Evolutionary conservation across 2,329 filamentous ascomycete species (phyloP).

Genomic region (Penicillium sp.): DNA sequence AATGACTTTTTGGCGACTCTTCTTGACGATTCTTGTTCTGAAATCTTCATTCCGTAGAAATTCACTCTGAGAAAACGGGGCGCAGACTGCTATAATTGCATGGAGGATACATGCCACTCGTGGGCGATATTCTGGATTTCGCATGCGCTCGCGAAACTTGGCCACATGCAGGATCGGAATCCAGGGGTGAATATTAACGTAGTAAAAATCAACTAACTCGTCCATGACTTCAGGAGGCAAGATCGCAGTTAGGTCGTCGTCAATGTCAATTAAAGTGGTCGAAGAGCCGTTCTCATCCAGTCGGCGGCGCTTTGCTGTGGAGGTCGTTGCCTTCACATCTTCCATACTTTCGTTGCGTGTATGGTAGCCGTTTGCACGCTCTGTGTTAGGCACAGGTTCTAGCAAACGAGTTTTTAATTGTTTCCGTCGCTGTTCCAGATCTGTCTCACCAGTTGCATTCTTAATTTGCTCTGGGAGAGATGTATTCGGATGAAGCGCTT

Average conservation of each 20-base stretch:
- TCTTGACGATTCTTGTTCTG: constrained; percentile 17
- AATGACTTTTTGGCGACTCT: constrained; percentile 32
- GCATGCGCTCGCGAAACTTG: constrained; percentile 34
- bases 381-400: not conserved
- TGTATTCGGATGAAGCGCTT: constrained; percentile 9
- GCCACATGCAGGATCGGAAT: constrained; percentile 40
- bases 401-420: not conserved
- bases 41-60: constrained; percentile 19
- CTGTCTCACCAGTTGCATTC: not conserved
- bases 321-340: not conserved
- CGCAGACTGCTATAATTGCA: constrained; percentile 28
- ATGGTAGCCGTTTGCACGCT: not conserved
- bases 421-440: not conserved
- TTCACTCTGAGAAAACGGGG: constrained; percentile 26
- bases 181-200: constrained; percentile 38
- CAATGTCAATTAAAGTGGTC: not conserved
- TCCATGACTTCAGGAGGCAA: constrained; percentile 28
- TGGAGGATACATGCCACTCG: constrained; percentile 32
- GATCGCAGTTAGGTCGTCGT: not conserved
- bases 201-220: constrained; percentile 37
- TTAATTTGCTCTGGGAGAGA: not conserved
- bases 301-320: not conserved
- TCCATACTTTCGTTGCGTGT: not conserved
- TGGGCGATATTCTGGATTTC: constrained; percentile 18
- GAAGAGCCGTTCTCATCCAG: not conserved